Base-by-base conservation (phyloP, 2,329 filamentous ascomycete genomes). In the Tolypocladium guangdongense region DNA sequence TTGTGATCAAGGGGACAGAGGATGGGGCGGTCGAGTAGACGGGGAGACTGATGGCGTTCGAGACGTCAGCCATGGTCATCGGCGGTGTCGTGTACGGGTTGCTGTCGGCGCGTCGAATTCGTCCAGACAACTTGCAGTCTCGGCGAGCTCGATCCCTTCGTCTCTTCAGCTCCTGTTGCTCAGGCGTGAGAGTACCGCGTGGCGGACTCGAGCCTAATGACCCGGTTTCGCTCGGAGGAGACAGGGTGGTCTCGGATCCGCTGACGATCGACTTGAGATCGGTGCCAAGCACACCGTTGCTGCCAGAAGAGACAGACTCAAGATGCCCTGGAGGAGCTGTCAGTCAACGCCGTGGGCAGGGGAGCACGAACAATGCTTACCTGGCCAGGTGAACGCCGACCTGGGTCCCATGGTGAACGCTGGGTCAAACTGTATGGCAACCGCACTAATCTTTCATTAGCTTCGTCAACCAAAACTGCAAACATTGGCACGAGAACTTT, bases 81-180 rank as follows among this genome's bases (percentile, higher is more conserved):
- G 63, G 57, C 10, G 68, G 66, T 69, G 70, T 56, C 70, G 64
- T 48, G 68, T 74, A 60, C 60, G 77, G 56, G 58, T 65, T 70
- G 67, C 76, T 80, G 63, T 73, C 75, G 35, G 74, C 72, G 52
- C 80, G 75, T 57, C 76, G 74, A 49, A 76, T 70, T 55, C 80
- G 75, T 10, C 68, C 65, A 3, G 74, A 71, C 18, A 78, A 65
- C 63, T 84, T 84, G 7, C 77, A 77, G 58, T 81, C 78, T 59
- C 81, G 73, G 54, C 82, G 76, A 46, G 73, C 77, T 59, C 78
- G 78, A 58, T 84, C 81, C 56, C 76, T 74, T 60, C 84, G 81
- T 55, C 80, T 74, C 68, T 81, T 84, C 43, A 84, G 64, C 61
- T 83, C 81, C 57, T 81, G 76, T 64, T 84, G 80, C 63, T 84